A percentile compares a stretch with the other conserved stretches of the same genome.
Conservation (phyloP, 805 yeast species). For the Blastobotrys peoriensis region DNA sequence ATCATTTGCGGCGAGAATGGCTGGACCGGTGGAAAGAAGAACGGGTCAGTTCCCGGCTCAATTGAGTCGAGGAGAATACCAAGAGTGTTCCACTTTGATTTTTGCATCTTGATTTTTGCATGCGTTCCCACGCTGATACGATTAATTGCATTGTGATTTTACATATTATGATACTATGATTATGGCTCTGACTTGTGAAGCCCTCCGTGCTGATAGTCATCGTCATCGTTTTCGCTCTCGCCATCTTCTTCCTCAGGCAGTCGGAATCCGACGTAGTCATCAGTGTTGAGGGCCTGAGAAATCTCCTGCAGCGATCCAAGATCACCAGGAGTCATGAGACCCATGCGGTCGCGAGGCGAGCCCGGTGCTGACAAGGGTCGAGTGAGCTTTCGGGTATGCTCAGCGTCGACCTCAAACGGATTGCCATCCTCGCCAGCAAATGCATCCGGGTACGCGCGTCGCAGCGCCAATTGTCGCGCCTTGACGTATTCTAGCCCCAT, state of each 20-base stretch:
- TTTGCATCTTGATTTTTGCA: conserved; percentile 1
- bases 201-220: conserved; percentile 21
- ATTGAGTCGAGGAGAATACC: too few relatives aligned
- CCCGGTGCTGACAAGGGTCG: conserved; percentile 97
- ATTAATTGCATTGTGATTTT: background rate
- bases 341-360: conserved; percentile 72
- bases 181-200: background rate
- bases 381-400: conserved; percentile 51
- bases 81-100: too few relatives aligned
- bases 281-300: conserved; percentile 58
- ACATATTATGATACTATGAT: too few relatives aligned
- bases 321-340: conserved; percentile 96
- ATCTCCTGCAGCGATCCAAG: conserved; percentile 94
- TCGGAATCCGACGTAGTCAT: conserved; percentile 57
- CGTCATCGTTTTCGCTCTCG: conserved; percentile 28
- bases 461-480: conserved; percentile 86
- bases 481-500: conserved; percentile 96
- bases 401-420: conserved; percentile 27
- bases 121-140: background rate
- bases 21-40: conserved; percentile 43
- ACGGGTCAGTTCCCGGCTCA: conserved; percentile 27
- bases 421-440: conserved; percentile 39
- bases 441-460: conserved; percentile 88
- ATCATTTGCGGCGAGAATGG: conserved; percentile 43
- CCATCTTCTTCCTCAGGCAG: conserved; percentile 35